Evolutionary conservation across 2,329 filamentous ascomycete species (phyloP), one percentile per base, ranked within the genome.

Genomic region (Sphaerulina musiva): DNA sequence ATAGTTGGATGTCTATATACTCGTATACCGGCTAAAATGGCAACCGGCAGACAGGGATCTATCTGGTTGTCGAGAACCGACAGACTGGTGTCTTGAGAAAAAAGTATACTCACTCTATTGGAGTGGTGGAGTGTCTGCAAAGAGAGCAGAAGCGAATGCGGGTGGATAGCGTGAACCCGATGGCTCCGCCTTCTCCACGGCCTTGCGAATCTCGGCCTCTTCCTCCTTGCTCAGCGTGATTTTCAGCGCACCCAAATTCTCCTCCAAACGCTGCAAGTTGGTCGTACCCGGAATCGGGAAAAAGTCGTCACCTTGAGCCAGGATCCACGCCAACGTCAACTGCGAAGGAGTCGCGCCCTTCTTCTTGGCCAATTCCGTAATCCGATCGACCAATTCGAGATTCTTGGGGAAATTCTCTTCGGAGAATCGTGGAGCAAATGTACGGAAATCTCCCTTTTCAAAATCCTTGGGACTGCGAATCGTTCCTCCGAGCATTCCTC

Each of bases 311-410:
- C 67, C 67, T 61, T 85, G 81, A 3, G 76, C 76, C 59, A 83
- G 62, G 53, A 86, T 61, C 82, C 83, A 87, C 0, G 83, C 83
- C 29, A 86, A 71, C 1, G 80, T 78, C 32, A 87, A 64, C 64
- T 87, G 78, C 1, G 74, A 74, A 0, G 80, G 61, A 0, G 82
- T 83, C 44, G 73, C 74, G 3, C 72, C 75, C 68, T 86, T 84
- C 57, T 69, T 72, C 41, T 74, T 69, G 0, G 80, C 81, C 5
- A 84, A 63, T 4, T 63, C 70, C 3, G 69, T 65, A 53, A 85
- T 73, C 14, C 67, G 66, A 32, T 79, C 75, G 2, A 82, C 76
- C 2, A 84, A 65, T 57, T 73, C 69, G 9, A 83, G 56, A 58
- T 85, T 85, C 65, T 79, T 78, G 7, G 66, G 68, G 60, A 82